Evolutionary conservation across 139 green algal genomes (phyloP).

Genomic region (Chlorella sp.): DNA sequence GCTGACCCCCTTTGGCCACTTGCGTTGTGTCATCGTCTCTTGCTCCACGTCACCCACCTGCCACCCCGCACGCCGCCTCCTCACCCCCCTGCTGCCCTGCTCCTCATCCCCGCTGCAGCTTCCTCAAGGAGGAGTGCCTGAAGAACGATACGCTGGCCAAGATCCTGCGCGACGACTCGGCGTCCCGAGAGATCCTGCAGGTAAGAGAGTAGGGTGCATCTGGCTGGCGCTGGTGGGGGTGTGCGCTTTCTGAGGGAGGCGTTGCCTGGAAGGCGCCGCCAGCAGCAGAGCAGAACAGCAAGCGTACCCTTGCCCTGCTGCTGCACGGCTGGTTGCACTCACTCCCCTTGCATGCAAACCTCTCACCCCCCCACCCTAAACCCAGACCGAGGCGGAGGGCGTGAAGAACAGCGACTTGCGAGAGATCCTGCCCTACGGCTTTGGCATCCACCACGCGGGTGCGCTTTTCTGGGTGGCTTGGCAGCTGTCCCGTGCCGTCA

Average conservation of each 20-base stretch:
- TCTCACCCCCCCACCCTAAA: too few relatives aligned
- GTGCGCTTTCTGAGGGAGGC: too few relatives aligned
- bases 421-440: conserved; percentile 95
- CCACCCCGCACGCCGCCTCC: too few relatives aligned
- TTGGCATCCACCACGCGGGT: conserved; percentile 95
- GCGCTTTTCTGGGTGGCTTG: too few relatives aligned
- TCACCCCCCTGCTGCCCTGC: background rate
- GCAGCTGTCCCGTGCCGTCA: too few relatives aligned
- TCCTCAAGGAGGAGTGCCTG: conserved; percentile 86
- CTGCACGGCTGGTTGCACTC: background rate
- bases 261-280: too few relatives aligned
- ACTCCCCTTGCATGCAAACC: background rate
- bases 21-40: background rate
- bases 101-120: conserved; percentile 30
- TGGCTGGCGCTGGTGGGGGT: too few relatives aligned
- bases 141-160: conserved; percentile 77
- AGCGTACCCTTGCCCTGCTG: too few relatives aligned
- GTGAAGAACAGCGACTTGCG: conserved; percentile 86
- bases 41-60: background rate
- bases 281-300: too few relatives aligned
- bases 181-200: conserved; percentile 88
- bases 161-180: conserved; percentile 84
- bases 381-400: conserved; percentile 84
- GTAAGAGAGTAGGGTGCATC: background rate
- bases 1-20: background rate